Base-by-base conservation (phyloP, 164 flowering plant species). In the Brasenia schreberi region DNA sequence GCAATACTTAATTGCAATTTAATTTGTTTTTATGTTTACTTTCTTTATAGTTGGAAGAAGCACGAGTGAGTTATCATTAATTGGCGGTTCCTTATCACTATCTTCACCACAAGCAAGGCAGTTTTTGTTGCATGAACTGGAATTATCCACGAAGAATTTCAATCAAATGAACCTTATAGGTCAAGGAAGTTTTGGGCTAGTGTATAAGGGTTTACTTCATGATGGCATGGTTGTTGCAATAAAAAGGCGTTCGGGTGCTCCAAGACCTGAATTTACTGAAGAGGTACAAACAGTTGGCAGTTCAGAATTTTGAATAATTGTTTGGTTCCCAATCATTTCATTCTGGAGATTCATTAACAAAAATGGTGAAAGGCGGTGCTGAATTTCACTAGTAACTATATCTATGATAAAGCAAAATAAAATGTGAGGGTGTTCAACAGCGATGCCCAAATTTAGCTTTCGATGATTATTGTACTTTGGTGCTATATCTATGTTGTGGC, bases 221-320 rank as follows among this genome's bases (percentile, higher is more conserved):
- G 90, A 88, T 75, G 91, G 91, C 18, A 84, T 82, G 65, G 65
- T 88, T 56, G 90, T 87, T 43, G 92, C 88, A 27, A 74, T 87
- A 45, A 88, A 88, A 75, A 76, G 78, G 73, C 88, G 88, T 9
- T n/a, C 44, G 3, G 80, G 82, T 27, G 19, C 79, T 61, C 81
- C 85, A 23, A 68, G 63, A 60, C 82, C 63, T 17, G 83, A 82
- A 66, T 80, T 89, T 70, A 71, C 72, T 66, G 72, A 77, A 63
- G 87, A 82, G 88, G 96, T 85, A 78, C 5, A 23, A 45, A 42
- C 67, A 44, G 16, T 49, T 18, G n/a, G 12, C n/a, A 56, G 59
- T 11, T 56, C 16, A 56, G 12, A 11, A 56, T 12, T 56, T 12
- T 56, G 16, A 56, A 56, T 56, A 56, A 12, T 56, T 56, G 16